phyloP scores from a whole-genome alignment of 345 rosid genomes.

The Rubroshorea leprosula region DNA sequence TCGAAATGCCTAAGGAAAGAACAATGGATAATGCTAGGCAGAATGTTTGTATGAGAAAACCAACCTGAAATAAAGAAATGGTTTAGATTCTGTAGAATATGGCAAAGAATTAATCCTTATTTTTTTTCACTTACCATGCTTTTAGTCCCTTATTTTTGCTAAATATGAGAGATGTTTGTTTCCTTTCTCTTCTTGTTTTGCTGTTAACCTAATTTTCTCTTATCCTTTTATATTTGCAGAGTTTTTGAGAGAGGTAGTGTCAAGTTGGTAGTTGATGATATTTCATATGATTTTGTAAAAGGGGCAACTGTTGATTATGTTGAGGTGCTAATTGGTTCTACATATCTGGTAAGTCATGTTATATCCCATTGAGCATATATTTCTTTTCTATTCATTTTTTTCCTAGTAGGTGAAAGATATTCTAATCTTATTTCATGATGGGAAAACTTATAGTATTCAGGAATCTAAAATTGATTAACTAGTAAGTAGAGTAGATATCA shows the following conservation, averaged over 20 bases:
- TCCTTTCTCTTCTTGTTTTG: neutral
- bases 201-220: neutral
- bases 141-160: too few relatives aligned
- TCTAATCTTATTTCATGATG: too few relatives aligned
- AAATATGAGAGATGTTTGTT: constrained; percentile 1
- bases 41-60: too few relatives aligned
- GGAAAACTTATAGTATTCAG: too few relatives aligned
- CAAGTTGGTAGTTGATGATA: constrained; percentile 67
- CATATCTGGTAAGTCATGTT: constrained; percentile 53
- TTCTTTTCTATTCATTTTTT: neutral
- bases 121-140: neutral
- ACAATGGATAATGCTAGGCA: too few relatives aligned
- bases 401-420: neutral
- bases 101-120: too few relatives aligned
- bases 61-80: too few relatives aligned
- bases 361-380: constrained; percentile 3
- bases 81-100: too few relatives aligned
- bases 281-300: constrained; percentile 88
- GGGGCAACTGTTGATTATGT: constrained; percentile 92
- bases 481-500: too few relatives aligned
- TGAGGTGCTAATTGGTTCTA: constrained; percentile 90
- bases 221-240: constrained; percentile 27
- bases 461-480: too few relatives aligned
- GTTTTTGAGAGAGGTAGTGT: constrained; percentile 68
- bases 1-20: too few relatives aligned